A percentile compares a stretch with the other conserved stretches of the same genome.
phyloP scores from a whole-genome alignment of 2,329 filamentous ascomycete genomes.

The Arthrobotrys sinensis region DNA sequence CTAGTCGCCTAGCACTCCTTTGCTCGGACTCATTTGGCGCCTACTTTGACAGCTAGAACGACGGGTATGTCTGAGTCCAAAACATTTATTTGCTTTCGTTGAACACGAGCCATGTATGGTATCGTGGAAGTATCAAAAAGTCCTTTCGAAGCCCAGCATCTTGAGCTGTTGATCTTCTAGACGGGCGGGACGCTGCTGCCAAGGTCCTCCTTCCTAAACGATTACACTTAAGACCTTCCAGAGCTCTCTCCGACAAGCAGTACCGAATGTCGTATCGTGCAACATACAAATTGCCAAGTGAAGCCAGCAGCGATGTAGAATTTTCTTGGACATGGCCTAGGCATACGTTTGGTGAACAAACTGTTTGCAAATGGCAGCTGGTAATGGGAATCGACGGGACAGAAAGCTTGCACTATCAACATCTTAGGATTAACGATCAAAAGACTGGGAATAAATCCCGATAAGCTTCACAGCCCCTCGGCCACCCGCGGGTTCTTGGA shows the following conservation, averaged over 20 bases:
- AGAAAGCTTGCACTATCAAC: slow-evolving; percentile 33
- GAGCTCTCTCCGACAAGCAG: slow-evolving; percentile 42
- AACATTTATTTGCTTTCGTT: background rate
- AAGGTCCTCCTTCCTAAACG: slow-evolving; percentile 53
- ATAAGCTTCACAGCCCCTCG: slow-evolving; percentile 56
- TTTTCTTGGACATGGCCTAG: slow-evolving; percentile 48
- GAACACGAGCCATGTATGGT: background rate
- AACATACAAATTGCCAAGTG: slow-evolving; percentile 48
- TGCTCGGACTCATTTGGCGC: slow-evolving; percentile 34
- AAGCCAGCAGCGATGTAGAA: slow-evolving; percentile 28
- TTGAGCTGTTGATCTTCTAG: slow-evolving; percentile 23
- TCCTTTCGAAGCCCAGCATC: background rate
- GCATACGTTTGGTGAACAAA: slow-evolving; percentile 40
- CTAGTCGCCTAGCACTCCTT: slow-evolving; percentile 32
- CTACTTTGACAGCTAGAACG: slow-evolving; percentile 18
- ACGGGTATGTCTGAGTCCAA: slow-evolving; percentile 16
- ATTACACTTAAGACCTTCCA: slow-evolving; percentile 25
- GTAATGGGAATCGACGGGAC: slow-evolving; percentile 29
- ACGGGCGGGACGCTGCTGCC: slow-evolving; percentile 28
- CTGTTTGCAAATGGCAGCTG: slow-evolving; percentile 57
- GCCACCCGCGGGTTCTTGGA: slow-evolving; percentile 26
- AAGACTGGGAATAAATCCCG: slow-evolving; percentile 24
- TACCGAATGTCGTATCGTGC: slow-evolving; percentile 23
- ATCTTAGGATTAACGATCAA: slow-evolving; percentile 25
- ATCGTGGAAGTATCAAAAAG: slow-evolving; percentile 3